Base-by-base conservation (phyloP, 179 eudicot genomes). In the Silene coronaria region DNA sequence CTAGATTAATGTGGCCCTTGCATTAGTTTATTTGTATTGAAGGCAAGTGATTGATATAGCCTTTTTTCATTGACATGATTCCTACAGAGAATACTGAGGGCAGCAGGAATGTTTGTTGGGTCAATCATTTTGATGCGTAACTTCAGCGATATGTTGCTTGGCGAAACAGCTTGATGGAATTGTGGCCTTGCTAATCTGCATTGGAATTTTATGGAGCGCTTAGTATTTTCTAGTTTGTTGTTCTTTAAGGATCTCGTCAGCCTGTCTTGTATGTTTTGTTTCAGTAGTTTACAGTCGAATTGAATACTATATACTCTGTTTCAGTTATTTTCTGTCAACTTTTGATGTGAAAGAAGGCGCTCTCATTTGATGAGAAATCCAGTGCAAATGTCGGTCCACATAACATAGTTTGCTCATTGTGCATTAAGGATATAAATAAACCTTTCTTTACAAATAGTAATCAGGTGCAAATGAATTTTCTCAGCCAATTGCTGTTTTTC, bases 31-130 rank as follows among this genome's bases (percentile, higher is more conserved):
- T 14, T 66, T 66, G 70, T 3, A 64, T 16, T 66, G 1, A n/a
- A 30, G 46, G 21, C 42, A 3, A 62, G 27, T 6, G 19, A 67
- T 38, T 67, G 53, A 67, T 67, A 3, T 19, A 21, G 13, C 61
- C 11, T 65, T 42, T 42, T 2, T n/a, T 19, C 8, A 13, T 8
- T 38, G 19, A 11, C 34, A 17, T 66, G 62, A 16, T 34, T 21
- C 67, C 36, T 75, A 74, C 81, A 79, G 81, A 73, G 53, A 74
- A 0, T 79, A 30, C 69, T 79, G 64, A 67, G 76, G 61, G 81
- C 81, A 5, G 62, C 73, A 27, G 77, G 81, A 59, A 27, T 79
- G 22, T 79, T 79, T 21, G 53, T 67, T 28, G 81, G 81, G 26
- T 78, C 81, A 5, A 67, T 78, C 34, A 45, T 78, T 23, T 48